Base-by-base conservation (phyloP, 2,329 filamentous ascomycete genomes). In the Talaromyces sp. region DNA sequence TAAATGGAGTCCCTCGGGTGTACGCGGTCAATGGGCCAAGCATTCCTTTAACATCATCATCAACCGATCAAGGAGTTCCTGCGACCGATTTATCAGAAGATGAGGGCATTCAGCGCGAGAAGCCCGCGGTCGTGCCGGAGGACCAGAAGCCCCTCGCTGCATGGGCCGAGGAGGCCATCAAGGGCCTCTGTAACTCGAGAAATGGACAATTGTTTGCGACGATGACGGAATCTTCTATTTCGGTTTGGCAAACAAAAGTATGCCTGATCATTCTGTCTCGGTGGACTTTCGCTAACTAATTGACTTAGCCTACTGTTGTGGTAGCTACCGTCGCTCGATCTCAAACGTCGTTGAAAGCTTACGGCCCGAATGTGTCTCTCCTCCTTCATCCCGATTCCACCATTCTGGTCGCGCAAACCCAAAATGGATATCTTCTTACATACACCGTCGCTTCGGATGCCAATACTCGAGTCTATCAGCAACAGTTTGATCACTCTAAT, bases 231-330 rank as follows among this genome's bases (percentile, higher is more conserved):
- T 91, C 91, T 1, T 91, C 91, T 13, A 87, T 99, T 76, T 92
- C 91, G n/a, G 85, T 99, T 70, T 99, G 95, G 95, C 95, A 99
- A 80, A 94, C 92, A 64, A 94, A 94, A 85, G 92, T 93, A 84
- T 67, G 22, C 31, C 58, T 61, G 36, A 58, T 22, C 51, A 6
- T 51, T 19, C 58, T 63, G 38, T 73, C 69, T 31, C 67, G 69
- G 69, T 74, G 67, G 75, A 69, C 69, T 66, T 69, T 73, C 63
- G 68, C 61, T 67, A 63, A 67, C 25, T 5, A 4, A 25, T 29
- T n/a, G 22, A 59, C 27, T 38, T 75, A 97, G 91, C 95, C 95
- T 58, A 93, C 92, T 63, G 93, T 93, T 27, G 88, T 97, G 34
- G 86, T 98, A 62, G 93, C 93, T 67, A 87, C 93, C 29, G 89